Evolutionary conservation across 1,284 basidiomycete genomes (phyloP), one percentile per base, ranked within the genome.

Genomic region (Exobasidium rhododendri): DNA sequence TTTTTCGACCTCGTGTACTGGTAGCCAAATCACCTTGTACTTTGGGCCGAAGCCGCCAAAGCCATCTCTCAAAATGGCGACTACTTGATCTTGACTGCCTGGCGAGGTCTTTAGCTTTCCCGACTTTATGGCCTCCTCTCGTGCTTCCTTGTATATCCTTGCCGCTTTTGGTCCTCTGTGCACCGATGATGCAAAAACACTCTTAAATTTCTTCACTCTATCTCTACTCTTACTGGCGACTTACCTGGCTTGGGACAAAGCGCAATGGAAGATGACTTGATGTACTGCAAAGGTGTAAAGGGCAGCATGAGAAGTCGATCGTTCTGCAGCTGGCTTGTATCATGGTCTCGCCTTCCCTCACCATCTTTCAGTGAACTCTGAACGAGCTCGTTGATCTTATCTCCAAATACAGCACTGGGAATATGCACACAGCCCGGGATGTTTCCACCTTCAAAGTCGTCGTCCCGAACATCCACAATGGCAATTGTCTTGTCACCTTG

Each of bases 401-500:
- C 51, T 0, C 56, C 31, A 14, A 79, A 73, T 0, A 52, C 57
- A 0, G 74, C 65, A 0, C 69, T 71, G 0, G 80, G 80, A 6
- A 73, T 65, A 43, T 77, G 73, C 22, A 64, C 61, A 0, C 74
- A 74, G 1, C 74, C 74, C 5, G 70, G 63, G 47, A 81, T 80
- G 66, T 81, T 74, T 4, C 80, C 80, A 6, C 80, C 80, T 14
- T 67, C 72, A 29, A 72, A 81, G 55, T 81, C 80, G 50, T 81
- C 79, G 54, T 81, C 80, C 69, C 76, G 68, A 13, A 77, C 76
- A 58, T 78, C 76, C 22, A 78, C 66, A 22, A 78, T 64, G 11
- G 73, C 73, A 40, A 43, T 74, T 31, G n/a, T 68, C 59, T 20
- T 61, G 17, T 40, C 35, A 40, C 35, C 35, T 40, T 40, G 35